Evolutionary conservation across 169 alveolate genomes (phyloP).

Genomic region (Eimeria acervulina): DNA sequence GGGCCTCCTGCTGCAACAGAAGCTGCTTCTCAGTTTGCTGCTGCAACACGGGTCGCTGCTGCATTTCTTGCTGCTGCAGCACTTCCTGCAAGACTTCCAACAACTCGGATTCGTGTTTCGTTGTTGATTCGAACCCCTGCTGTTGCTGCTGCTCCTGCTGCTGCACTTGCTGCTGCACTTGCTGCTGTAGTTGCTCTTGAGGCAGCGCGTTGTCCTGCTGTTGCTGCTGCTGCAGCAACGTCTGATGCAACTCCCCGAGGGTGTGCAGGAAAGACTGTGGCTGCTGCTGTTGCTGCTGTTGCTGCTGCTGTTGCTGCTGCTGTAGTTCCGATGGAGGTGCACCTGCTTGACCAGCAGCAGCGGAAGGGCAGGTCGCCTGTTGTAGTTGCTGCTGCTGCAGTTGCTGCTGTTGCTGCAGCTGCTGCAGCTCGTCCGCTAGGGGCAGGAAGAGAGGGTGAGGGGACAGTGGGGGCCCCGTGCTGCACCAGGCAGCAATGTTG

Average conservation of each 20-base stretch:
- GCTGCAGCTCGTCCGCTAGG: not conserved
- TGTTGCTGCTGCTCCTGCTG: not conserved
- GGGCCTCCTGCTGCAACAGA: not conserved
- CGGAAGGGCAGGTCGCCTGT: not conserved
- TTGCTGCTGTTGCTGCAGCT: slow-evolving; percentile 10
- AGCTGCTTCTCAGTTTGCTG: slow-evolving; percentile 14
- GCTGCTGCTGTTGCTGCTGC: slow-evolving; percentile 30
- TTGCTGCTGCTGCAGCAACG: slow-evolving; percentile 30
- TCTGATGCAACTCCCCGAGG: not conserved
- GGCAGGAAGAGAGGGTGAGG: slow-evolving; percentile 3
- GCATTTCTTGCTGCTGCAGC: slow-evolving; percentile 50
- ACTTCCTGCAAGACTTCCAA: not conserved
- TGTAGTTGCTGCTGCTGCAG: not conserved
- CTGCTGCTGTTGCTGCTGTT: not conserved
- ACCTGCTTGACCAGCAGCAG: not conserved
- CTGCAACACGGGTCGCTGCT: slow-evolving; percentile 15
- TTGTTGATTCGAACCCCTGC: not conserved
- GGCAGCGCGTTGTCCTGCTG: not conserved
- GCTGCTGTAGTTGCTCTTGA: slow-evolving; percentile 18
- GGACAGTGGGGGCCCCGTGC: not conserved
- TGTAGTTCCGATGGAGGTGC: not conserved
- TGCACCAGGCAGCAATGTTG: slow-evolving; percentile 42
- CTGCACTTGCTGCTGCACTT: not conserved
- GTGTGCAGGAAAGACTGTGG: not conserved
- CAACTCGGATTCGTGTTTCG: not conserved